Evolutionary conservation across 495 filamentous ascomycete species (phyloP).

Genomic region (Physcia stellaris): DNA sequence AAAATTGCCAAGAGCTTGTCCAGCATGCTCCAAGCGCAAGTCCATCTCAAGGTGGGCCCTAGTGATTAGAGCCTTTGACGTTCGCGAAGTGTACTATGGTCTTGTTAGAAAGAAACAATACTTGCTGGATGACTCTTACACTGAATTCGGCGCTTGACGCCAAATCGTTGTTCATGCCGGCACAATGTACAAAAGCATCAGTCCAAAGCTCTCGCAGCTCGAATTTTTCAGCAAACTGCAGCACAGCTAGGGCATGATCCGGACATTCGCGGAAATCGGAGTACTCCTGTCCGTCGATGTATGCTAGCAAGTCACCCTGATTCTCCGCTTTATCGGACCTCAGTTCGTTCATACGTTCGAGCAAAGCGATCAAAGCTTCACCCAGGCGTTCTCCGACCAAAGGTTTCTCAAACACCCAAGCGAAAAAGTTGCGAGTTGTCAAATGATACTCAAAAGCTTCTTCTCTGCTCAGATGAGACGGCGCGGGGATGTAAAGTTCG

Average conservation of each 20-base stretch:
- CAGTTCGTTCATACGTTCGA: slow-evolving; percentile 44
- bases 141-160: slow-evolving; percentile 37
- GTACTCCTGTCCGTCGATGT: slow-evolving; percentile 47
- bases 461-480: slow-evolving; percentile 30
- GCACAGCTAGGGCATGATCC: slow-evolving; percentile 43
- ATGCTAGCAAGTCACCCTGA: slow-evolving; percentile 37
- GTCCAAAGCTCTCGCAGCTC: slow-evolving; percentile 42
- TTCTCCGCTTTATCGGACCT: slow-evolving; percentile 31
- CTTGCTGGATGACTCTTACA: slow-evolving; percentile 18
- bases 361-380: slow-evolving; percentile 37
- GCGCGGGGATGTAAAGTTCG: slow-evolving; percentile 52
- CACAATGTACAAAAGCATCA: slow-evolving; percentile 52
- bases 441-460: slow-evolving; percentile 42
- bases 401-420: slow-evolving; percentile 45
- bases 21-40: slow-evolving; percentile 34
- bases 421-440: slow-evolving; percentile 55
- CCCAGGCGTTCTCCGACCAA: slow-evolving; percentile 48
- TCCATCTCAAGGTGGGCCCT: slow-evolving; percentile 50
- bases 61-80: slow-evolving; percentile 44
- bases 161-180: slow-evolving; percentile 48
- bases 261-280: slow-evolving; percentile 42
- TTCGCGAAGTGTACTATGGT: slow-evolving; percentile 34
- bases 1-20: slow-evolving; percentile 37
- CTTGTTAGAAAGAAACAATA: neutral
- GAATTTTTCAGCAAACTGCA: slow-evolving; percentile 48